A percentile compares a stretch with the other conserved stretches of the same genome.
phyloP scores from a whole-genome alignment of 2,329 filamentous ascomycete species.

The Penicillium aurantiogriseum region DNA sequence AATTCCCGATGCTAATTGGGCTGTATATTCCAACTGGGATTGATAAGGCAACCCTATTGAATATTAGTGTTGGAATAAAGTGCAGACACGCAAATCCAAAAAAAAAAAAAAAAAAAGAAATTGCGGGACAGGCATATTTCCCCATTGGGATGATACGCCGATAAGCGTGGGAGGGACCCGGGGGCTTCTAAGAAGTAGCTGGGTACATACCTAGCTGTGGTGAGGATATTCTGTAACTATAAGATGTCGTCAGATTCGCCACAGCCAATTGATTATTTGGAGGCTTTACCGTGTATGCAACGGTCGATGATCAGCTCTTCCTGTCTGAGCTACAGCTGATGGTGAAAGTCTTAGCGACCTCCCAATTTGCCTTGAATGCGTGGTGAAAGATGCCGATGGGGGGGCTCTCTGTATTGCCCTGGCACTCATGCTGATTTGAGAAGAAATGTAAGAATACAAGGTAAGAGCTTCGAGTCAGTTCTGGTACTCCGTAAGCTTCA shows the following conservation, averaged over 20 bases:
- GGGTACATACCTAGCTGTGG: neutral
- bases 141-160: conserved; percentile 12
- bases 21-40: neutral
- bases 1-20: neutral
- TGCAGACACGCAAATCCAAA: neutral
- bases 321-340: neutral
- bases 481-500: neutral
- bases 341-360: neutral
- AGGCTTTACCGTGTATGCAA: neutral
- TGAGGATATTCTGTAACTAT: neutral
- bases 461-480: neutral
- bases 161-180: conserved; percentile 1
- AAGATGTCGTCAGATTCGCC: neutral
- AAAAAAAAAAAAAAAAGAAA: conserved; percentile 1
- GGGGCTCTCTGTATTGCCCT: neutral
- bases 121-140: conserved; percentile 12
- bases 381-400: neutral
- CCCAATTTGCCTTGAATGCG: neutral
- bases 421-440: neutral
- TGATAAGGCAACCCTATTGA: conserved; percentile 4
- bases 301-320: neutral
- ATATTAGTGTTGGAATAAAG: conserved; percentile 4
- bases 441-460: neutral
- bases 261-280: neutral
- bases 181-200: neutral